Evolutionary conservation across 2,329 filamentous ascomycete species (phyloP).

Genomic region (Torrubiellomyces zombiae): DNA sequence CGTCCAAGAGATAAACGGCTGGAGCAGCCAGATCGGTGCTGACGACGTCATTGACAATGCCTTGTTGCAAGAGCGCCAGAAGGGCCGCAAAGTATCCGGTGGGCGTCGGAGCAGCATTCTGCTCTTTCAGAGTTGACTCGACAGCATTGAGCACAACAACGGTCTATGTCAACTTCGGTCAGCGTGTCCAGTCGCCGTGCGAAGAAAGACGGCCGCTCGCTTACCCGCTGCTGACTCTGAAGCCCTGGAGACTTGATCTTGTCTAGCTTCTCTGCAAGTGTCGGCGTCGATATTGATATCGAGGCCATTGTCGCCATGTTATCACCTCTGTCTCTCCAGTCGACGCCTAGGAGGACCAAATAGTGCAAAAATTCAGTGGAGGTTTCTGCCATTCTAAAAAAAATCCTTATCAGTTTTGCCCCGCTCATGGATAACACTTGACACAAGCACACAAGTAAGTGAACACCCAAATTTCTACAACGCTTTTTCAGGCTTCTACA

Average conservation of each 20-base stretch:
- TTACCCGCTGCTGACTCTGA: constrained; percentile 84
- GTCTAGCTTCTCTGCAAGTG: constrained; percentile 77
- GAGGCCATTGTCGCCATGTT: constrained; percentile 9
- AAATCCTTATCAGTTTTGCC: constrained; percentile 9
- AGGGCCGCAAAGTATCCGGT: constrained; percentile 96
- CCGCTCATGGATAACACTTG: constrained; percentile 7
- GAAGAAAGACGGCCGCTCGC: constrained; percentile 10
- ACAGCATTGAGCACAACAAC: constrained; percentile 78
- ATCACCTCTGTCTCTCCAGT: background rate
- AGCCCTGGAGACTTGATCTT: constrained; percentile 95
- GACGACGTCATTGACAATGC: constrained; percentile 48
- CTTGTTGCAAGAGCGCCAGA: constrained; percentile 69
- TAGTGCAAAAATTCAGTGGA: constrained; percentile 3
- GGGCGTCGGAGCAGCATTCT: constrained; percentile 66
- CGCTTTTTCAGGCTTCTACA: too few species aligned
- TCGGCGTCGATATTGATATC: constrained; percentile 21
- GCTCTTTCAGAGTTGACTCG: constrained; percentile 80
- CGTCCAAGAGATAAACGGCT: constrained; percentile 87
- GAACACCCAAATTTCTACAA: too few species aligned
- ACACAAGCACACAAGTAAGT: too few species aligned
- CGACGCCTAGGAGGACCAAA: constrained; percentile 1
- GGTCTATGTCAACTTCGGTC: constrained; percentile 35
- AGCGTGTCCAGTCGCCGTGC: too few species aligned
- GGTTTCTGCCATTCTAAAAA: constrained; percentile 5
- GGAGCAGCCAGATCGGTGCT: constrained; percentile 74